Evolutionary conservation across 164 flowering plant species (phyloP).

Genomic region (Litsea cubeba): DNA sequence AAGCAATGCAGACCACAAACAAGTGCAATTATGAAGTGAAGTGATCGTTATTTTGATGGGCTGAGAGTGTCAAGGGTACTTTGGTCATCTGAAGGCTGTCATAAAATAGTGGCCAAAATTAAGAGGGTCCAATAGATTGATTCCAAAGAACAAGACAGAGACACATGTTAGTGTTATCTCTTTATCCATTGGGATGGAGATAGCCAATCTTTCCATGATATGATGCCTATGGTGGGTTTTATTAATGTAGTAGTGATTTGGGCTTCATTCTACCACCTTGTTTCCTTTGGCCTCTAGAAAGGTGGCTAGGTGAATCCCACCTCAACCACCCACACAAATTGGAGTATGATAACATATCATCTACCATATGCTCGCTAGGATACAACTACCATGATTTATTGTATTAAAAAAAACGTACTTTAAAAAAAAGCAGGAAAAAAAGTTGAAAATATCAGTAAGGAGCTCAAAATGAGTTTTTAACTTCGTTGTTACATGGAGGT

Average conservation of each 20-base stretch:
- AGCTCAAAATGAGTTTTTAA: no score
- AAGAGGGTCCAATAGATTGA: not conserved
- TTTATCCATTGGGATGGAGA: not conserved
- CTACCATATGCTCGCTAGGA: not conserved
- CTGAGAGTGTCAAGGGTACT: not conserved
- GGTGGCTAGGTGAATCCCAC: not conserved
- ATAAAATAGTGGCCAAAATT: not conserved
- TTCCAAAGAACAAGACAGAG: not conserved
- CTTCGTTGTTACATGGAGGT: no score
- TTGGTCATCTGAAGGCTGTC: not conserved
- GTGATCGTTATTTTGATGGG: not conserved
- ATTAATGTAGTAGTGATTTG: not conserved
- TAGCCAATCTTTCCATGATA: not conserved
- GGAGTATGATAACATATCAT: not conserved
- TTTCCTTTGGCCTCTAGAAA: not conserved
- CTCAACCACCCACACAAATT: not conserved
- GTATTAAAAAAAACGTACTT: no score
- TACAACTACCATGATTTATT: not conserved
- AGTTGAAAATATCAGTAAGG: no score
- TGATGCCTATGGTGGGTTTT: not conserved
- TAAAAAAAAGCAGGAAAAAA: no score
- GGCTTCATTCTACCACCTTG: not conserved
- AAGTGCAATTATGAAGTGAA: not conserved
- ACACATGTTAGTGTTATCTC: not conserved
- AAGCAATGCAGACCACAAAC: not conserved